Base-by-base conservation (phyloP, 148 eudicot genomes). In the Rheum nobile region DNA sequence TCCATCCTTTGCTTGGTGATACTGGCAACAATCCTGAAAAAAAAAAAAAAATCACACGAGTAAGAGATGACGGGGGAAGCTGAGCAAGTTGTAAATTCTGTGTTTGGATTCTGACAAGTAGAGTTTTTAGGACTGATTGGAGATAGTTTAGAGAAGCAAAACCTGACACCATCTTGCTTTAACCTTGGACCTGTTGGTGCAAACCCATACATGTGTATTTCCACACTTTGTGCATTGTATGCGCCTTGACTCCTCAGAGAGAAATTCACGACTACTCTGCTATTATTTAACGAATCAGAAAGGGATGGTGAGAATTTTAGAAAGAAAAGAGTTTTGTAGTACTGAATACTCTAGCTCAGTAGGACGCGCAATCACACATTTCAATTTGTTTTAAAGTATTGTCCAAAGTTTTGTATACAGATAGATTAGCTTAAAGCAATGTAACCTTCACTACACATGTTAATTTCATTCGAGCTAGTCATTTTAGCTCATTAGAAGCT, bases 131-230 rank as follows among this genome's bases (percentile, higher is more conserved):
- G 70, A 65, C 22, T 1, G 41, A 65, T 31, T 19, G 2, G 6
- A 73, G 42, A 31, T 67, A 73, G 6, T 28, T 73, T 26, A 24
- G 14, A 68, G 61, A 37, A 32, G 52, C 52, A 84, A 76, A 77
- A 92, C 99, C 99, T 96, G 96, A 75, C 99, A 96, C 99, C 99
- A 96, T 84, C 99, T 87, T 47, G 99, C 97, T 84, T 87, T 92
- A 76, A 82, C 80, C 84, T 92, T 96, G 68, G 87, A 80, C 85
- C 99, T 90, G 73, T 86, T 92, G 55, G 99, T 96, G 83, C 99
- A 96, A 81, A 92, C 89, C 99, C 99, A 96, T 46, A 86, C 81
- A 80, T 96, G 99, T 14, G 96, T 90, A 79, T 86, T 75, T 68
- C 97, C 96, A 82, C 99, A 96, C 77, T 96, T 92, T 44, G 97